Evolutionary conservation across 768 basidiomycete genomes (phyloP).

Genomic region (Russula vinacea): DNA sequence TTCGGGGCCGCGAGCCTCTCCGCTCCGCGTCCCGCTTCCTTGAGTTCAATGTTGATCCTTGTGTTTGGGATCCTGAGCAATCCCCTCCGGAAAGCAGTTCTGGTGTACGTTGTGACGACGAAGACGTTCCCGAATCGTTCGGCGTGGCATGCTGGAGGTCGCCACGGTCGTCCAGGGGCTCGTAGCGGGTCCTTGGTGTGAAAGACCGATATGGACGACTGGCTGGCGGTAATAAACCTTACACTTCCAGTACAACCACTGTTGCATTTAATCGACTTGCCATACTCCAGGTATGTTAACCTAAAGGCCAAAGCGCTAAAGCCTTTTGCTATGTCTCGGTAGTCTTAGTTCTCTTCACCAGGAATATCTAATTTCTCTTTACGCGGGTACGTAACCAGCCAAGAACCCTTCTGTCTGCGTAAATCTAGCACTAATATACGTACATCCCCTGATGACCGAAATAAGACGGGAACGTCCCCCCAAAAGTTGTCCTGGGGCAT

Average conservation of each 20-base stretch:
- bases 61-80: neutral
- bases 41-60: neutral
- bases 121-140: slow-evolving; percentile 9
- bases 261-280: too few relatives aligned
- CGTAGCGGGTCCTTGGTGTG: too few relatives aligned
- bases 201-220: too few relatives aligned
- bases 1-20: neutral
- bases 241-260: too few relatives aligned
- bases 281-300: too few relatives aligned
- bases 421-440: neutral
- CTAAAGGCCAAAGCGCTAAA: too few relatives aligned
- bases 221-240: too few relatives aligned
- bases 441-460: neutral
- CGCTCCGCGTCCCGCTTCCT: slow-evolving; percentile 5
- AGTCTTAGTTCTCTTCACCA: neutral
- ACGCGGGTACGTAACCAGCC: too few relatives aligned
- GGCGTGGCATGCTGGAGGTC: slow-evolving; percentile 16
- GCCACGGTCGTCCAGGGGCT: slow-evolving; percentile 34
- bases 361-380: too few relatives aligned
- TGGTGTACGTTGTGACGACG: slow-evolving; percentile 20
- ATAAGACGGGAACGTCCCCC: neutral
- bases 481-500: neutral
- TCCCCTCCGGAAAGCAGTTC: slow-evolving; percentile 26
- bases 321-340: too few relatives aligned
- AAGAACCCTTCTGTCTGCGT: too few relatives aligned